Percentiles rank a stretch among this genome's conserved stretches.
Conservation (phyloP, 2,329 filamentous ascomycete species). For the Nigrospora osmanthi region DNA sequence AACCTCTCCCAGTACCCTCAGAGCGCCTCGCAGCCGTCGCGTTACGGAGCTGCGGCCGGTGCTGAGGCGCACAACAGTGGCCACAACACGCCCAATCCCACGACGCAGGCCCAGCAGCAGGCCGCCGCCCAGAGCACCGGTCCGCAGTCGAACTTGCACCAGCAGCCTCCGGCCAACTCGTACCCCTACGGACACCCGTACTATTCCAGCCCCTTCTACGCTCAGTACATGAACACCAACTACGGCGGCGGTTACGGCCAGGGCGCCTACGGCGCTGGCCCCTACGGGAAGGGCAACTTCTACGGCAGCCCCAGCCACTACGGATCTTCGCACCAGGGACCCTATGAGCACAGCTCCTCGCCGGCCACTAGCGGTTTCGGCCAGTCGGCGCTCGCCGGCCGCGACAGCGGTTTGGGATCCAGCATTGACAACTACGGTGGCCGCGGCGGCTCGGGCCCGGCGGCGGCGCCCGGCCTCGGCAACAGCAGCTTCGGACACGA, state of each 20-base stretch:
- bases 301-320: slow-evolving; percentile 49
- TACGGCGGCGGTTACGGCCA: slow-evolving; percentile 44
- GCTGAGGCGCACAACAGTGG: slow-evolving; percentile 69
- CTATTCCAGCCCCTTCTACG: slow-evolving; percentile 55
- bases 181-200: slow-evolving; percentile 32
- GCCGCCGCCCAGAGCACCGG: background rate
- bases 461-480: slow-evolving; percentile 40
- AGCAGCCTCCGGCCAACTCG: slow-evolving; percentile 25
- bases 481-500: slow-evolving; percentile 48
- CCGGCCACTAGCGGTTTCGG: slow-evolving; percentile 42
- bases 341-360: slow-evolving; percentile 48
- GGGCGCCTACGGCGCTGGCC: slow-evolving; percentile 37
- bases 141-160: slow-evolving; percentile 29
- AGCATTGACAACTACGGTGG: slow-evolving; percentile 46
- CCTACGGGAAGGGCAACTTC: slow-evolving; percentile 47
- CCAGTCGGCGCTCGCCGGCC: slow-evolving; percentile 43
- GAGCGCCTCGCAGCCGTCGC: slow-evolving; percentile 59
- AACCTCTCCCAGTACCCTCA: slow-evolving; percentile 66
- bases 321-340: slow-evolving; percentile 46
- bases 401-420: slow-evolving; percentile 40
- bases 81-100: slow-evolving; percentile 2
- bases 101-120: slow-evolving; percentile 17
- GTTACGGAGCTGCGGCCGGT: slow-evolving; percentile 46
- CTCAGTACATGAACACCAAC: slow-evolving; percentile 47
- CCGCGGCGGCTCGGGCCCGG: slow-evolving; percentile 41